Conservation (phyloP, 257 asterid genomes). For the Petunia axillaris region DNA sequence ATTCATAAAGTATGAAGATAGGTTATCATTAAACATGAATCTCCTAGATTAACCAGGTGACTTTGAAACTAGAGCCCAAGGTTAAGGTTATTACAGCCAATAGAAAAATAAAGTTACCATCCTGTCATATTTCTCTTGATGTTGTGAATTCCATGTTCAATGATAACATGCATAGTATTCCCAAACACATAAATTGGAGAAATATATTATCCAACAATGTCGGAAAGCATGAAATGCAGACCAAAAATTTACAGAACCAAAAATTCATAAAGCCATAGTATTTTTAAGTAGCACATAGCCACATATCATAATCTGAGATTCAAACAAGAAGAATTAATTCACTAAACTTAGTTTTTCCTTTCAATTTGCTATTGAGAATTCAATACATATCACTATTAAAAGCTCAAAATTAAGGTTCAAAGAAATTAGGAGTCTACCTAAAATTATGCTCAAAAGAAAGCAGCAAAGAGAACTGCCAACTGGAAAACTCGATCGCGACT, state of each 20-base stretch:
- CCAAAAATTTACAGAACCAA: not conserved
- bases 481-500: too few species aligned
- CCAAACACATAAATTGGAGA: not conserved
- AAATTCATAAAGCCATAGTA: not conserved
- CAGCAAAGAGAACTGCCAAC: too few species aligned
- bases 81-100: not conserved
- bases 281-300: not conserved
- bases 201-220: too few species aligned
- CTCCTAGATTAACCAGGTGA: not conserved
- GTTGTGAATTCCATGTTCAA: constrained; percentile 11
- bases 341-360: not conserved
- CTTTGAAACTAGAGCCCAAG: not conserved
- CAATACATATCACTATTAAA: too few species aligned
- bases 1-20: not conserved
- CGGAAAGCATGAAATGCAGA: too few species aligned
- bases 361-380: too few species aligned
- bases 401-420: too few species aligned
- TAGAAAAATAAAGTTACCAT: not conserved
- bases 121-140: not conserved
- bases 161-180: not conserved
- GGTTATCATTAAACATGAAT: not conserved
- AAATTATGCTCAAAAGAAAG: too few species aligned
- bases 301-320: not conserved
- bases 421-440: too few species aligned
- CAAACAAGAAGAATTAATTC: not conserved